phyloP scores from a whole-genome alignment of 306 rosid genomes.

The Lathyrus sativus region DNA sequence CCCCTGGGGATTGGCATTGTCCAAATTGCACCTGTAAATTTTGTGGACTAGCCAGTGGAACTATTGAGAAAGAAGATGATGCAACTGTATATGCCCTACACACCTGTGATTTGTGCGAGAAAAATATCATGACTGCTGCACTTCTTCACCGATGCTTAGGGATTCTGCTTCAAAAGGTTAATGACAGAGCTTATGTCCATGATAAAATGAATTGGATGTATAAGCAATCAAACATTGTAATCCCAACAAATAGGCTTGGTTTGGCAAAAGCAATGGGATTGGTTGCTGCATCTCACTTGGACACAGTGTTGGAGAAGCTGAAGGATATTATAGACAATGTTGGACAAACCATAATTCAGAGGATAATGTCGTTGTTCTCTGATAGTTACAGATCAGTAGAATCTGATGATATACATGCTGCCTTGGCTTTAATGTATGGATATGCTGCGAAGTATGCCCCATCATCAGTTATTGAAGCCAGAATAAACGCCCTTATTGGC shows the following conservation, averaged over 20 bases:
- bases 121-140: no score
- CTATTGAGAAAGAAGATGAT: constrained; percentile 42
- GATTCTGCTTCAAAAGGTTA: constrained; percentile 85
- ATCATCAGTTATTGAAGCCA: constrained; percentile 94
- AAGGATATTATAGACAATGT: constrained; percentile 86
- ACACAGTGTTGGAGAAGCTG: constrained; percentile 93
- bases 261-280: constrained; percentile 97
- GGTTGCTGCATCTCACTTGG: constrained; percentile 99
- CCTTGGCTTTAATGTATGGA: constrained; percentile 96
- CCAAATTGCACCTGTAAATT: constrained; percentile 89
- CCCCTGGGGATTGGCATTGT: constrained; percentile 95
- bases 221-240: constrained; percentile 69
- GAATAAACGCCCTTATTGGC: constrained; percentile 97
- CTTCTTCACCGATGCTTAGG: constrained; percentile 94
- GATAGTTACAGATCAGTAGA: constrained; percentile 81
- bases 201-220: constrained; percentile 92
- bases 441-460: constrained; percentile 99
- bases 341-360: constrained; percentile 78
- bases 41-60: constrained; percentile 66
- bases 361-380: constrained; percentile 85
- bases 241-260: constrained; percentile 89
- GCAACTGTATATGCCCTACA: constrained; percentile 40
- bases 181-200: constrained; percentile 79
- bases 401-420: constrained; percentile 96
- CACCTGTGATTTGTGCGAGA: constrained; percentile 81